Conservation (phyloP, 805 yeast species). For the Candida peoriensis region DNA sequence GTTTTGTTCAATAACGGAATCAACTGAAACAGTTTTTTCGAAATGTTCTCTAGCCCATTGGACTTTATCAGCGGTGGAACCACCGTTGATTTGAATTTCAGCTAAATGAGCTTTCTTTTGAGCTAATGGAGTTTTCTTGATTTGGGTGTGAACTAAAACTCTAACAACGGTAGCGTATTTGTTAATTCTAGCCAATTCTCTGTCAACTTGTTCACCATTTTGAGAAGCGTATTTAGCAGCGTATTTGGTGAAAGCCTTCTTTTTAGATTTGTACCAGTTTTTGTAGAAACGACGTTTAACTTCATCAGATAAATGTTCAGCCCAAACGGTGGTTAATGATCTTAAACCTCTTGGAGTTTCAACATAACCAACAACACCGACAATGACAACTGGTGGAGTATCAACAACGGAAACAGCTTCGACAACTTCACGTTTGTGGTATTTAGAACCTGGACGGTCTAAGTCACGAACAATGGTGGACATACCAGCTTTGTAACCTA, state of each 20-base stretch:
- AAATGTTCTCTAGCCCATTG: slow-evolving; percentile 98
- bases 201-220: slow-evolving; percentile 82
- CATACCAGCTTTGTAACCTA: slow-evolving; percentile 99
- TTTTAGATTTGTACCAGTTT: slow-evolving; percentile 99
- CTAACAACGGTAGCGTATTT: slow-evolving; percentile 98
- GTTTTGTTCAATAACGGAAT: slow-evolving; percentile 96
- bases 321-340: slow-evolving; percentile 99
- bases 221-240: slow-evolving; percentile 94
- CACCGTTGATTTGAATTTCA: slow-evolving; percentile 99
- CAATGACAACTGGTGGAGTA: slow-evolving; percentile 98
- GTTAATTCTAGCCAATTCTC: slow-evolving; percentile 96
- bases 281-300: slow-evolving; percentile 99
- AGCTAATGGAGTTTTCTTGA: slow-evolving; percentile 97
- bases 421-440: slow-evolving; percentile 99
- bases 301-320: slow-evolving; percentile 99
- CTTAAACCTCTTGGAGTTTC: slow-evolving; percentile 99
- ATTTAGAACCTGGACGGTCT: slow-evolving; percentile 99
- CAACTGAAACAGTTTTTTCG: slow-evolving; percentile 96
- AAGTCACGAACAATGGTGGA: slow-evolving; percentile 99
- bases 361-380: slow-evolving; percentile 99
- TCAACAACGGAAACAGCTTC: slow-evolving; percentile 99
- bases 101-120: slow-evolving; percentile 99
- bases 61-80: slow-evolving; percentile 95
- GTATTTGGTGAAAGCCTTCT: slow-evolving; percentile 99
- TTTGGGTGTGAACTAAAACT: slow-evolving; percentile 99